Evolutionary conservation across 805 yeast species (phyloP), one percentile per base, ranked within the genome.

Genomic region (Metschnikowia koreensis): DNA sequence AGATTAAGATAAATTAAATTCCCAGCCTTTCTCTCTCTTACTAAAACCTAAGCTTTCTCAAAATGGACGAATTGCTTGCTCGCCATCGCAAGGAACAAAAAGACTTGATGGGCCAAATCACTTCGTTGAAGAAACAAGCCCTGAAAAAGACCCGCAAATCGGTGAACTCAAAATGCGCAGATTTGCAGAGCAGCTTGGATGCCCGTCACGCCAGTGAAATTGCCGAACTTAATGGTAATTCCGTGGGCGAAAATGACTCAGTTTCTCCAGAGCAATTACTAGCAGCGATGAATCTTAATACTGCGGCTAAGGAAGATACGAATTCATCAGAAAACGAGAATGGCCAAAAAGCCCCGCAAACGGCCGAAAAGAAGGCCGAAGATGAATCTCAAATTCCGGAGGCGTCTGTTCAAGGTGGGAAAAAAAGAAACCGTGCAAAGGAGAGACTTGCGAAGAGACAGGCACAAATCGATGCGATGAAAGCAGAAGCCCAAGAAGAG

Each of bases 71-170:
- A 41, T 50, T 85, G 3, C 55, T 81, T 5, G 74, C 81, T 0
- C 77, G 87, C 55, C 97, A 91, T 59, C 76, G 81, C 59, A 84
- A 83, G 61, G 96, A 90, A 66, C 67, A 66, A 50, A 79, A 83
- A 55, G 91, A 89, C 51, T 71, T 89, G 53, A 74, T 80, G 17
- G 86, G 87, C 9, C 77, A 80, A 31, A 74, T 83, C 31, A 89
- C 96, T 2, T 86, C 87, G 1, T 68, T 91, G 77, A 89, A 86
- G 70, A 89, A 89, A 61, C 93, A 86, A 67, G 92, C 93, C 2
- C 82, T 89, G 15, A 88, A 89, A 63, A 85, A 90, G 45, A 87
- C 84, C 46, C 80, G 87, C 59, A 87, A 86, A 66, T 82, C 81
- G 54, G 84, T 89, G 9, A 67, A 76, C 57, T 74, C 74, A 48